These are phyloP conservation scores for Nicotiana obtusifolia DNA, from an alignment of 257 asterid species.

Conservation along the genomic window DNA sequence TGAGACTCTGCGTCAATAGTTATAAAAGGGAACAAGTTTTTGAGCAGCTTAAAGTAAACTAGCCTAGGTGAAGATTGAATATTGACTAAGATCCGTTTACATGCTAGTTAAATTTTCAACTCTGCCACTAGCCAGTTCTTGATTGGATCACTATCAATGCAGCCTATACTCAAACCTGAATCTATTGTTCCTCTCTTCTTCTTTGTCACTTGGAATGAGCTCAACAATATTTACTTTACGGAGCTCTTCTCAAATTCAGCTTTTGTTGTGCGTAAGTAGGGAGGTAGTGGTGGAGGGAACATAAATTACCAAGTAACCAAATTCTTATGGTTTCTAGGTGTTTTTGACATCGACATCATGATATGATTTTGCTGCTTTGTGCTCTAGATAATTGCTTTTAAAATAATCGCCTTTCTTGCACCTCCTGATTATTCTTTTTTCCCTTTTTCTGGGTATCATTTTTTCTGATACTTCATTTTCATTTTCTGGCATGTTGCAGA, in stretches of 20 bases:
- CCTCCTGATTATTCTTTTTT: not conserved
- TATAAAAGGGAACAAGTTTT: not conserved
- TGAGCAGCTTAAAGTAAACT: not conserved
- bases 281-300: not conserved
- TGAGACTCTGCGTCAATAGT: not conserved
- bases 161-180: not conserved
- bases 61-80: not conserved
- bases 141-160: not conserved
- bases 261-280: not conserved
- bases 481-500: slow-evolving; percentile 41
- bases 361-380: not conserved
- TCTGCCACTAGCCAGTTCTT: not conserved
- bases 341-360: not conserved
- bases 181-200: not conserved
- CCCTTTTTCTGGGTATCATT: not conserved
- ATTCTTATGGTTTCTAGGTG: not conserved
- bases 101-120: not conserved
- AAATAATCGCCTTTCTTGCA: not conserved
- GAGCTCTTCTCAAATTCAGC: not conserved
- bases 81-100: not conserved
- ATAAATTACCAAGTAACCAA: not conserved
- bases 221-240: not conserved
- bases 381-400: not conserved
- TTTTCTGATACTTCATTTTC: not conserved
- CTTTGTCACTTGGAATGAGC: not conserved